phyloP scores from a whole-genome alignment of 768 basidiomycete genomes.

The Boletus insuetus region DNA sequence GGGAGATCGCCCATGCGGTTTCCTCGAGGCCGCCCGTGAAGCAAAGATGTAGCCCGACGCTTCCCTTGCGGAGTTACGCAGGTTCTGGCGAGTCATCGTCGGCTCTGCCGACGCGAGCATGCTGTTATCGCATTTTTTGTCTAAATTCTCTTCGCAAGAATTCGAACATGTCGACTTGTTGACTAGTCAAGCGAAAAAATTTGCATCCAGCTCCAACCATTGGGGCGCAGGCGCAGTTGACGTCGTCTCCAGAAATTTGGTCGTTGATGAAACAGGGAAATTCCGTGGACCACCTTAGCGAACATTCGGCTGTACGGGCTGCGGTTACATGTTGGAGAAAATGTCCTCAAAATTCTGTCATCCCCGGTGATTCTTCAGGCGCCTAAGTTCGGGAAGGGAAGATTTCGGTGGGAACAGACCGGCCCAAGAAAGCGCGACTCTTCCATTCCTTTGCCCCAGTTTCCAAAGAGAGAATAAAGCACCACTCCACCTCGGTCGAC shows the following conservation, averaged over 20 bases:
- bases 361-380: conserved; percentile 8
- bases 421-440: conserved; percentile 25
- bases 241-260: neutral
- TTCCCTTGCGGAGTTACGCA: conserved; percentile 8
- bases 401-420: conserved; percentile 29
- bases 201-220: neutral
- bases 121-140: conserved; percentile 16
- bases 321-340: conserved; percentile 11
- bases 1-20: conserved; percentile 19
- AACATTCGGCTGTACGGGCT: conserved; percentile 5
- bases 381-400: conserved; percentile 16
- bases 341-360: conserved; percentile 6
- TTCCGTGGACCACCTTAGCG: neutral
- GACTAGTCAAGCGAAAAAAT: conserved; percentile 4
- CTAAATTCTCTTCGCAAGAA: no score
- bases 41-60: conserved; percentile 12
- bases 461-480: conserved; percentile 38
- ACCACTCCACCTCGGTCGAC: conserved; percentile 21
- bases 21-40: conserved; percentile 19
- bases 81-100: neutral
- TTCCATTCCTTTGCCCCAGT: conserved; percentile 31
- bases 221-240: neutral
- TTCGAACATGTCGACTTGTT: conserved; percentile 1
- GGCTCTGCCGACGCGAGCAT: conserved; percentile 17
- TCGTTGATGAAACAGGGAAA: conserved; percentile 6